A percentile compares a stretch with the other conserved stretches of the same genome.
Evolutionary conservation across 352 stramenopile genomes (phyloP).

Genomic region (Pythium vanterpoolii): DNA sequence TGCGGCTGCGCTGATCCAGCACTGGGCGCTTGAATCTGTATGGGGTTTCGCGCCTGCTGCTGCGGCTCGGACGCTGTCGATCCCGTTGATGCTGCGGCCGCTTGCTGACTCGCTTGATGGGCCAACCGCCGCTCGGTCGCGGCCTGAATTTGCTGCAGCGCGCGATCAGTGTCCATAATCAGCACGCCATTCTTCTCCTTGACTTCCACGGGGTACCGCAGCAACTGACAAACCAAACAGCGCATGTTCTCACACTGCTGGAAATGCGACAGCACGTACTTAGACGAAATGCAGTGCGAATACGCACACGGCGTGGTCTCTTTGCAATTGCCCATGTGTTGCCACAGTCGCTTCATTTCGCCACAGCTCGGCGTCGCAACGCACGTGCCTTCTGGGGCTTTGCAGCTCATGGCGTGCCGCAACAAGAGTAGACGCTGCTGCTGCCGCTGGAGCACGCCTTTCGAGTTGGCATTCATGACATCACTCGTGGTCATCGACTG

Average conservation of each 20-base stretch:
- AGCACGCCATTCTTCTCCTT: slow-evolving; percentile 88
- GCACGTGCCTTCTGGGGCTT: slow-evolving; percentile 91
- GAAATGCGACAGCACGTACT: slow-evolving; percentile 99
- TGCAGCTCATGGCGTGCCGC: slow-evolving; percentile 98
- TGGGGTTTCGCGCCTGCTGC: neutral
- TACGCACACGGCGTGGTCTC: slow-evolving; percentile 96
- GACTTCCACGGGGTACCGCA: slow-evolving; percentile 96
- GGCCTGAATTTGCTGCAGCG: slow-evolving; percentile 75
- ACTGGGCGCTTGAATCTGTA: slow-evolving; percentile 1
- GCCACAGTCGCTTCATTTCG: slow-evolving; percentile 98
- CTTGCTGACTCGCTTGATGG: neutral
- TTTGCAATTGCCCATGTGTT: slow-evolving; percentile 97
- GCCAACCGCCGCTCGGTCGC: slow-evolving; percentile 48
- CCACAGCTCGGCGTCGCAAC: slow-evolving; percentile 94
- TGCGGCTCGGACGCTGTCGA: neutral
- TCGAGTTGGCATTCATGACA: slow-evolving; percentile 66
- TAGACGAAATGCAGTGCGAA: slow-evolving; percentile 98
- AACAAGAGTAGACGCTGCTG: slow-evolving; percentile 97
- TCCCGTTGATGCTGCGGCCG: neutral
- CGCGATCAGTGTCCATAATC: slow-evolving; percentile 77
- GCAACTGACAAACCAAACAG: slow-evolving; percentile 96
- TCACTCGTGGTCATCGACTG: slow-evolving; percentile 78
- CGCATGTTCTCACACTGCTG: slow-evolving; percentile 97
- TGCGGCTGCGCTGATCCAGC: neutral
- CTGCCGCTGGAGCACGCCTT: slow-evolving; percentile 97